Conservation (phyloP, 164 flowering plant genomes). For the Macadamia tetraphylla region DNA sequence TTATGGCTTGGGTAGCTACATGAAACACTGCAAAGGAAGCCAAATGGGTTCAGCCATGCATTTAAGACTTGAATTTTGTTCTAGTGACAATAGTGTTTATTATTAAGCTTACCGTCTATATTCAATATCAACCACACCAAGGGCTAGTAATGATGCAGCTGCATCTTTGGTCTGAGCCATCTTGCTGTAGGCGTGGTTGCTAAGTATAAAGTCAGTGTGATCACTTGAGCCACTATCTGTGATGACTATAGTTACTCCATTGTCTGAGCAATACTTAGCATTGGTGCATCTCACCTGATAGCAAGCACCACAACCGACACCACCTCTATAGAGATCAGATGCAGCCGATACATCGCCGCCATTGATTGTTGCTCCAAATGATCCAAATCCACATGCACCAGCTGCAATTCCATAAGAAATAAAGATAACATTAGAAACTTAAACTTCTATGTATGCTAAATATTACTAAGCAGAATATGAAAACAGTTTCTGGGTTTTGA, state of each 20-base stretch:
- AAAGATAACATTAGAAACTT: background rate
- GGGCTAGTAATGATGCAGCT: constrained; percentile 42
- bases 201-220: constrained; percentile 66
- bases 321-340: constrained; percentile 62
- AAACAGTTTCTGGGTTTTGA: background rate
- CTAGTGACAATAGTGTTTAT: no score
- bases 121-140: constrained; percentile 59
- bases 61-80: no score
- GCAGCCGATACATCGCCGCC: constrained; percentile 87
- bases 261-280: constrained; percentile 60
- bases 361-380: constrained; percentile 76
- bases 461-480: no score
- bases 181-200: constrained; percentile 45
- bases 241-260: constrained; percentile 67
- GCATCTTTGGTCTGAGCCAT: constrained; percentile 68
- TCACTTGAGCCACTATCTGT: constrained; percentile 68
- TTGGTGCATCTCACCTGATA: constrained; percentile 85
- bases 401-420: constrained; percentile 27
- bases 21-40: constrained; percentile 47
- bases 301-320: constrained; percentile 90
- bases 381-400: constrained; percentile 73
- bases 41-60: no score
- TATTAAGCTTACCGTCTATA: constrained; percentile 48
- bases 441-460: no score
- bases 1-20: constrained; percentile 77